Evolutionary conservation across 1,284 basidiomycete species (phyloP).

Genomic region (Trichosporon ovoides): DNA sequence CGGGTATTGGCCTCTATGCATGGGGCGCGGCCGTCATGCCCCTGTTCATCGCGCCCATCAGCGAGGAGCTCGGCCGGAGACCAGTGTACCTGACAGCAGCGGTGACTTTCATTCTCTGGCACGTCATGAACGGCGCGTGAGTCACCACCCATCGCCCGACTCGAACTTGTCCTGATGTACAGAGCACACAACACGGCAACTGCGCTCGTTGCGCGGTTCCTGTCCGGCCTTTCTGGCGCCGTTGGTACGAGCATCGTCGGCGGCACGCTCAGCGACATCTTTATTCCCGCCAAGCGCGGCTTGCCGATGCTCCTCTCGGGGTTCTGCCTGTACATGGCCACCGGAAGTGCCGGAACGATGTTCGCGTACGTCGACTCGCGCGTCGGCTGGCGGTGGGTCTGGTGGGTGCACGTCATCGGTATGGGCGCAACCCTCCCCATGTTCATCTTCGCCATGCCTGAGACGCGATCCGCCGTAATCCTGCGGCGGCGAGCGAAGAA

Average conservation of each 20-base stretch:
- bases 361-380: constrained; percentile 65
- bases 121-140: constrained; percentile 60
- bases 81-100: constrained; percentile 62
- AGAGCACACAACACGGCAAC: constrained; percentile 65
- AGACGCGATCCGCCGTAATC: constrained; percentile 46
- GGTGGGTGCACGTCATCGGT: constrained; percentile 64
- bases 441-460: constrained; percentile 39
- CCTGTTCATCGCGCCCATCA: constrained; percentile 65
- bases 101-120: constrained; percentile 58
- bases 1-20: constrained; percentile 59
- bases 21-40: constrained; percentile 65
- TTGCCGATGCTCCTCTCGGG: constrained; percentile 17
- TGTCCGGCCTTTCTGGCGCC: constrained; percentile 59
- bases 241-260: constrained; percentile 70
- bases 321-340: constrained; percentile 10
- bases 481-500: constrained; percentile 35
- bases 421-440: constrained; percentile 30
- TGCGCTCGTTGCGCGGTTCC: constrained; percentile 61
- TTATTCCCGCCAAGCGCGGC: constrained; percentile 16
- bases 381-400: constrained; percentile 72
- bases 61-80: constrained; percentile 69
- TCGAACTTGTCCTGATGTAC: constrained; percentile 16
- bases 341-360: constrained; percentile 43
- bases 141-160: constrained; percentile 37
- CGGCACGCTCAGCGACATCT: constrained; percentile 69